Percentiles rank a stretch among this genome's conserved stretches.
phyloP scores from a whole-genome alignment of 768 basidiomycete genomes.

The Serendipita indica region DNA sequence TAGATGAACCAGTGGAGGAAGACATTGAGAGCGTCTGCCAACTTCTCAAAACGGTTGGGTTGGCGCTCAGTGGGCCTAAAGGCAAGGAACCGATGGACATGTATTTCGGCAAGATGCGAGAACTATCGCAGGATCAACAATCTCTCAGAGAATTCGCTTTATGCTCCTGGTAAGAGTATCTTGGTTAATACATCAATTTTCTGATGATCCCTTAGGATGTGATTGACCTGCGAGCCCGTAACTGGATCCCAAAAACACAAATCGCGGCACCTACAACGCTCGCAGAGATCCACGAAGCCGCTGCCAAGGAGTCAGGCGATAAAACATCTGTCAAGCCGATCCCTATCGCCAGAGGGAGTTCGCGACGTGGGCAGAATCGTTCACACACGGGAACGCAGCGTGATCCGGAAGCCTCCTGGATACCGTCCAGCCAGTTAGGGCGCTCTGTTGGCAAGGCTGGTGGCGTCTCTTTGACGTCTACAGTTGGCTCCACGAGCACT shows the following conservation, averaged over 20 bases:
- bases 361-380: slow-evolving; percentile 73
- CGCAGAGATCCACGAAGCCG: slow-evolving; percentile 63
- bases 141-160: slow-evolving; percentile 28
- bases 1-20: slow-evolving; percentile 32
- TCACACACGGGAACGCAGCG: slow-evolving; percentile 38
- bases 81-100: slow-evolving; percentile 24
- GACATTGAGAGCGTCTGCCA: slow-evolving; percentile 33
- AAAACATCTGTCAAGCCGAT: background rate
- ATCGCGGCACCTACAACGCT: slow-evolving; percentile 74
- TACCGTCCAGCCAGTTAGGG: slow-evolving; percentile 18
- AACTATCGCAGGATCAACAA: slow-evolving; percentile 20
- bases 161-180: slow-evolving; percentile 29
- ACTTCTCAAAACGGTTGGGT: slow-evolving; percentile 31
- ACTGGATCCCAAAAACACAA: slow-evolving; percentile 61
- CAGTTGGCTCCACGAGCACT: slow-evolving; percentile 55
- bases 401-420: slow-evolving; percentile 74
- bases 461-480: slow-evolving; percentile 54
- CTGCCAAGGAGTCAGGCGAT: background rate
- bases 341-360: slow-evolving; percentile 39
- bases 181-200: background rate
- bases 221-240: slow-evolving; percentile 70
- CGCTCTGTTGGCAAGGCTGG: slow-evolving; percentile 37
- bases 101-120: slow-evolving; percentile 26
- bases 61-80: slow-evolving; percentile 24
- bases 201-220: slow-evolving; percentile 46